Evolutionary conservation across 2,329 filamentous ascomycete genomes (phyloP), one percentile per base, ranked within the genome.

Genomic region (Penicillium oxalicum): DNA sequence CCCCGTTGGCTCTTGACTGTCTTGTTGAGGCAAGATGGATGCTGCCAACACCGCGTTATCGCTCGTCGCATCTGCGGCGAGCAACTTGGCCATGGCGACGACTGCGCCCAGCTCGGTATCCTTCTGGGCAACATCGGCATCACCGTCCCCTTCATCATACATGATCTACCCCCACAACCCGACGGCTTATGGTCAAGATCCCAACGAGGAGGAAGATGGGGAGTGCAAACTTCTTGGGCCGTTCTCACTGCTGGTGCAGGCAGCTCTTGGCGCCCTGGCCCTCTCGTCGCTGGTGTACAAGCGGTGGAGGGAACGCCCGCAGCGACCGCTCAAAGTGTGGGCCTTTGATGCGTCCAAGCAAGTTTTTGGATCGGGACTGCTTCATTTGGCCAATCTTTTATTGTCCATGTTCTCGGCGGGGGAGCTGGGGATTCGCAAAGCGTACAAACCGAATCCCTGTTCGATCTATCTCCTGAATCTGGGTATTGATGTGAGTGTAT

Each of bases 281-380:
- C 73, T 97, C 45, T 75, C 91, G 47, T 88, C 90, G 1, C 79
- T 98, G 42, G 91, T 97, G 6, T 95, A 83, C 75, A 98, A 98
- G 75, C 81, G 93, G 59, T 95, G 87, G 83, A 82, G 88, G 56
- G 93, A 98, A 72, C 80, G 88, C 49, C 91, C 93, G 1, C 91
- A 96, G 67, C 81, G 93, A 47, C 91, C 91, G 1, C 65, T 97
- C 63, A 95, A 94, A 77, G 90, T 98, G 57, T 98, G 93, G 91
- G 91, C 88, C 69, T 98, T 97, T 68, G 93, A 98, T 66, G 93
- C 84, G 25, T 95, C 89, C 29, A 98, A 98, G 75, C 93, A 98
- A 75, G 89, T 98, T 46, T 87, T 97, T 62, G 93, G 93, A 24
- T 94, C 90, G 28, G 84, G 90, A 40, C 78, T 98, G 67, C 83